phyloP scores from a whole-genome alignment of 108 stramenopile genomes.

The Fistulifera pelliculosa region DNA sequence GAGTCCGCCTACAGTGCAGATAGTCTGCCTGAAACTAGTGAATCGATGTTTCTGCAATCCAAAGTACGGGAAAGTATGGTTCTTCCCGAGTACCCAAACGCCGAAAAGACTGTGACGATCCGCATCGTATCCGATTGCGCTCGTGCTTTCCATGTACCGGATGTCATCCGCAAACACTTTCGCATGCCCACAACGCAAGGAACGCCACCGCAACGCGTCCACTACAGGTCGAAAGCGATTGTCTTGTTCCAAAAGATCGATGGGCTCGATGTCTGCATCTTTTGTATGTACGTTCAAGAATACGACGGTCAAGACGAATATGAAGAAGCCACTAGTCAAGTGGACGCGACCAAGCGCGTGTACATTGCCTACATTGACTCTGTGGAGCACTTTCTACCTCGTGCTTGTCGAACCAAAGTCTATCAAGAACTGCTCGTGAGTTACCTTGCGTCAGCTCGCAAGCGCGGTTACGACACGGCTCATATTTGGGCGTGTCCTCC shows the following conservation, averaged over 20 bases:
- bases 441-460: slow-evolving; percentile 66
- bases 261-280: slow-evolving; percentile 78
- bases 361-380: slow-evolving; percentile 90
- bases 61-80: slow-evolving; percentile 33
- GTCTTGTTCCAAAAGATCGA: slow-evolving; percentile 76
- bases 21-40: slow-evolving; percentile 11
- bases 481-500: slow-evolving; percentile 94
- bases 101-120: slow-evolving; percentile 43
- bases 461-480: slow-evolving; percentile 55
- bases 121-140: slow-evolving; percentile 54
- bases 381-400: slow-evolving; percentile 84
- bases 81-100: slow-evolving; percentile 7
- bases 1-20: slow-evolving; percentile 9
- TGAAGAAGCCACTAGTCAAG: slow-evolving; percentile 11
- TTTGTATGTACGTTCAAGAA: slow-evolving; percentile 91
- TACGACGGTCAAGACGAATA: slow-evolving; percentile 44
- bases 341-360: slow-evolving; percentile 31
- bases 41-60: slow-evolving; percentile 34
- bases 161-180: slow-evolving; percentile 41
- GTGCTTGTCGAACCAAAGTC: slow-evolving; percentile 57
- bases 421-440: slow-evolving; percentile 80
- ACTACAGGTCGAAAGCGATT: slow-evolving; percentile 62
- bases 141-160: slow-evolving; percentile 36
- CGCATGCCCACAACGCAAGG: slow-evolving; percentile 19
- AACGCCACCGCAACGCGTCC: slow-evolving; percentile 28